A percentile compares a stretch with the other conserved stretches of the same genome.
Conservation (phyloP, 2,329 filamentous ascomycete species). For the Nothophaeocryptopus gaeumannii region DNA sequence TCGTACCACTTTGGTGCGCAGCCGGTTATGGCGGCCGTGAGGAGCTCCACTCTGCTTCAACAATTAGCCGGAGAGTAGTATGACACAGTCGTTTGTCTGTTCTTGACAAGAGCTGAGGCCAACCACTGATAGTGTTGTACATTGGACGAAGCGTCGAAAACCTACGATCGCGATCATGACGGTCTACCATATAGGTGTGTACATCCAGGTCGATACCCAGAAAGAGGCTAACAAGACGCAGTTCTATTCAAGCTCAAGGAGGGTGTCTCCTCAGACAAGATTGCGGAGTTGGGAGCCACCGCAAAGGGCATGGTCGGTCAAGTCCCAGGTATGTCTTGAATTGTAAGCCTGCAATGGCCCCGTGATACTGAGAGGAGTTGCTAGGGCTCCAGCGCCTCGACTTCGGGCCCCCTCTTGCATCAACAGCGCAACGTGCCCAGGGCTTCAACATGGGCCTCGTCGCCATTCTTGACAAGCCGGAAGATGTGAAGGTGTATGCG, state of each 20-base stretch:
- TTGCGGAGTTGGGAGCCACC: slow-evolving; percentile 20
- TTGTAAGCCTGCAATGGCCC: no score
- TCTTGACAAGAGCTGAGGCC: no score
- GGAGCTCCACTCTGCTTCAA: no score
- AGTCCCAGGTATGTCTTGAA: slow-evolving; percentile 14
- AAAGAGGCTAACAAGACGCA: slow-evolving; percentile 1
- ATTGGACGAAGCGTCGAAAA: no score
- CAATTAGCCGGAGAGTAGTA: no score
- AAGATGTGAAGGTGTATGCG: slow-evolving; percentile 44
- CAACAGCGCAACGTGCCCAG: slow-evolving; percentile 42
- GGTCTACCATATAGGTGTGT: slow-evolving; percentile 24
- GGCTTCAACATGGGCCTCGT: slow-evolving; percentile 48
- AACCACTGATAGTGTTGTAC: no score
- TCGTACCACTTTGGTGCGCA: no score
- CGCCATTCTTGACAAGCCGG: slow-evolving; percentile 45
- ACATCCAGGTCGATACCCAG: neutral
- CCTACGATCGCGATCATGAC: slow-evolving; percentile 10
- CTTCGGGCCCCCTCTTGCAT: slow-evolving; percentile 36
- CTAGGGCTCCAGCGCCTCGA: slow-evolving; percentile 17
- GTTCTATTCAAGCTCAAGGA: slow-evolving; percentile 29
- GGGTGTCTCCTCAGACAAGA: slow-evolving; percentile 16
- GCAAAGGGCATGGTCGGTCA: slow-evolving; percentile 22
- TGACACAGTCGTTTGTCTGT: no score
- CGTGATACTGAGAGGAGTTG: no score
- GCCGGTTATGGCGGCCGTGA: no score